Conservation (phyloP, 208 protist species). For the Leishmania major region DNA sequence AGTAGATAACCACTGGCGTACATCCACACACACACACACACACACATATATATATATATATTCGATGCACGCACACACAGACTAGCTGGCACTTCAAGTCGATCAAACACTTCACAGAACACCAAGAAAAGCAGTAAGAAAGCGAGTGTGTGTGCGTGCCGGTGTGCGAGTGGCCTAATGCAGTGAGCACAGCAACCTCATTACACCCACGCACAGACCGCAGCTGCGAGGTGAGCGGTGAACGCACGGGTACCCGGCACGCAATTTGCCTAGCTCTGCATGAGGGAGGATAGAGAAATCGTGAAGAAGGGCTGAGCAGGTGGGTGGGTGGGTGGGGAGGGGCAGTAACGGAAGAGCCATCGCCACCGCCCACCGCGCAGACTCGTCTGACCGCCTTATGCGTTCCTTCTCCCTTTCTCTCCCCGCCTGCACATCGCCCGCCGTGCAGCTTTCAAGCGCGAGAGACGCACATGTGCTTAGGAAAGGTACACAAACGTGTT, state of each 20-base stretch:
- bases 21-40: not conserved
- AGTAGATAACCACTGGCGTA: not conserved
- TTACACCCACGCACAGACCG: not conserved
- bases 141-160: not conserved
- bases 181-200: not conserved
- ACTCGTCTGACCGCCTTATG: not conserved
- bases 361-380: not conserved
- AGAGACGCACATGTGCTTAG: slow-evolving; percentile 11
- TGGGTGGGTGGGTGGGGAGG: not conserved
- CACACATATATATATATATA: not conserved
- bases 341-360: not conserved
- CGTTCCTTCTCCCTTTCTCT: not conserved
- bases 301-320: not conserved
- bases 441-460: not conserved
- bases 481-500: slow-evolving; percentile 66
- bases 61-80: not conserved
- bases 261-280: not conserved
- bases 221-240: not conserved
- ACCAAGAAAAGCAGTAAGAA: not conserved
- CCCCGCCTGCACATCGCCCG: not conserved
- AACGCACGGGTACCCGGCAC: not conserved
- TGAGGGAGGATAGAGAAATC: not conserved
- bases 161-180: not conserved
- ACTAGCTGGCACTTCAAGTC: not conserved
- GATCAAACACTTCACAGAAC: not conserved